Conservation (phyloP, 2,329 filamentous ascomycete species). For the Colletotrichum paranaense region DNA sequence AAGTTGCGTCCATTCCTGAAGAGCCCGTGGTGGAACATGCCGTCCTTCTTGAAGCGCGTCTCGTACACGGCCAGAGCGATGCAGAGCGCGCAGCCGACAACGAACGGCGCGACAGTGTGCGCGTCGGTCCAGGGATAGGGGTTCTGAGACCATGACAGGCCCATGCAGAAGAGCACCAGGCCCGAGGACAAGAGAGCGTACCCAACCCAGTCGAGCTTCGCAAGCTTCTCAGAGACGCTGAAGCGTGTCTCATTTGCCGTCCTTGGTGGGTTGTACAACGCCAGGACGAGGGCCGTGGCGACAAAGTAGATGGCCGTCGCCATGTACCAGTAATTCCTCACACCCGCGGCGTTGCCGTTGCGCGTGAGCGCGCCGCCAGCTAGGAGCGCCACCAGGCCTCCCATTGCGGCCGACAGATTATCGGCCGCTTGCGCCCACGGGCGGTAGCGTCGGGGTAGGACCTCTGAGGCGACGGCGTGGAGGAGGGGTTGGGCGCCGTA, state of each 20-base stretch:
- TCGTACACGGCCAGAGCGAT: no score
- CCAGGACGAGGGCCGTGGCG: conserved; percentile 38
- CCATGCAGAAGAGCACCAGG: conserved; percentile 51
- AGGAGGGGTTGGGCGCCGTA: no score
- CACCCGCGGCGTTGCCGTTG: conserved; percentile 43
- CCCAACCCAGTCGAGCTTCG: conserved; percentile 40
- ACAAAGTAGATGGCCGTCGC: conserved; percentile 42
- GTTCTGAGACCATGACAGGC: conserved; percentile 50
- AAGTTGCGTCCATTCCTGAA: no score
- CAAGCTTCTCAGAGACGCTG: no score
- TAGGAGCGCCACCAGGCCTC: conserved; percentile 52
- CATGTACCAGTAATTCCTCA: conserved; percentile 50
- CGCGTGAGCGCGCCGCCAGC: conserved; percentile 48
- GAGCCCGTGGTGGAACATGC: no score
- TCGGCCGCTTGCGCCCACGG: conserved; percentile 42
- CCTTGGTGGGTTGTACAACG: no score
- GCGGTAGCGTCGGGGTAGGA: no score
- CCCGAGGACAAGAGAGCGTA: conserved; percentile 47
- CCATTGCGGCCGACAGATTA: conserved; percentile 44
- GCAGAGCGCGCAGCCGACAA: conserved; percentile 6
- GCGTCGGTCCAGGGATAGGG: conserved; percentile 51
- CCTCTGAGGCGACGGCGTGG: no score
- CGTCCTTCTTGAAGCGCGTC: no score
- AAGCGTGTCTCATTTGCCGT: no score
- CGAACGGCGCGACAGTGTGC: conserved; percentile 48